Base-by-base conservation (phyloP, 192 early-diverging fungal species). In the Coemansia asiatica region DNA sequence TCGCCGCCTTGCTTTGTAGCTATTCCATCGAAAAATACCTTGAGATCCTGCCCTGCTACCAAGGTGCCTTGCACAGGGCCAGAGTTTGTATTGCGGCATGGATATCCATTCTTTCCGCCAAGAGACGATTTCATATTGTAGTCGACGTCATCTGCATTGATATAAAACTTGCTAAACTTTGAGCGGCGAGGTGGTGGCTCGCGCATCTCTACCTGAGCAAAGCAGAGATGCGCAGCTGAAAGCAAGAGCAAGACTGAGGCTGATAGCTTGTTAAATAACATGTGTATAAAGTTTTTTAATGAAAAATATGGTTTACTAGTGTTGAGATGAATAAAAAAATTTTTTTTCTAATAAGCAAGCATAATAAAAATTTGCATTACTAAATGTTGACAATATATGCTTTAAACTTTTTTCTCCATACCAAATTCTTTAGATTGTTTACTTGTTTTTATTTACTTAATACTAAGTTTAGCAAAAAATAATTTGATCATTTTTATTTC, bases 21-120 rank as follows among this genome's bases (percentile, higher is more conserved):
- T 6, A 75, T 75, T 27, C 81, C 74, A n/a, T 83, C 76, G 46
- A 85, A 84, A 15, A 74, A 73, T 18, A 85, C 79, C 26, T 74
- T 67, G 62, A 84, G 60, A 12, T 74, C 63, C 12, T 81, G 68
- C 2, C 86, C 86, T 1, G 86, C 84, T 22, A 82, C 64, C 63
- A 79, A 26, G 1, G 75, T 76, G 21, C 71, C 67, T 15, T 68
- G 66, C 6, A 63, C 56, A 1, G 79, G 70, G 2, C 79, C 79
- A 0, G 72, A 44, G 2, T 57, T 25, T 9, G 63, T 51, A 29
- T 68, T 71, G 54, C 72, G 72, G 54, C 77, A 80, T 0, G 77
- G 77, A 23, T 68, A 80, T 12, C 68, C 68, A 49, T 65, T 75
- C 35, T 71, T 71, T 55, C 68, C 67, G 31, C 63, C 62, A 2